These are phyloP conservation scores for Syncephalastrum racemosum DNA, from an alignment of 371 early-diverging fungal genomes.

Conservation along the genomic window DNA sequence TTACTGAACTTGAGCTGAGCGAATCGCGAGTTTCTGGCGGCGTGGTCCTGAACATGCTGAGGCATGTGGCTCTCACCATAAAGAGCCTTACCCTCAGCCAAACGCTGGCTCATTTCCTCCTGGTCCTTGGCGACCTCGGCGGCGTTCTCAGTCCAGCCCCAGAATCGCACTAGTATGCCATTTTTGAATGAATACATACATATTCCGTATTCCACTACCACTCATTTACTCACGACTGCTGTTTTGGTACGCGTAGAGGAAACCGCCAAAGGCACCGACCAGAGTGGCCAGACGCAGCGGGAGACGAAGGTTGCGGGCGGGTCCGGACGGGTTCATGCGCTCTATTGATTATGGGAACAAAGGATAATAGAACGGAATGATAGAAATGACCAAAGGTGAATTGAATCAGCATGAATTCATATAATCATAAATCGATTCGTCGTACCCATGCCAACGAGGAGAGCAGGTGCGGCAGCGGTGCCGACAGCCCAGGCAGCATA, in stretches of 20 bases:
- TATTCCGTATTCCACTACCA: neutral
- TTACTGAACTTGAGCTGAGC: slow-evolving; percentile 71
- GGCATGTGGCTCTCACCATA: slow-evolving; percentile 69
- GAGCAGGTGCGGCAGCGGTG: slow-evolving; percentile 74
- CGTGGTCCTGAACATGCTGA: slow-evolving; percentile 59
- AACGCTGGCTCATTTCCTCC: slow-evolving; percentile 62
- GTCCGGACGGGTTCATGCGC: slow-evolving; percentile 46
- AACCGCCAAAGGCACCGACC: slow-evolving; percentile 67
- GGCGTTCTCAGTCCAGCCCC: slow-evolving; percentile 90
- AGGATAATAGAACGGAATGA: neutral
- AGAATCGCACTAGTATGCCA: slow-evolving; percentile 79
- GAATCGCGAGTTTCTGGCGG: slow-evolving; percentile 73
- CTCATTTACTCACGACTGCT: slow-evolving; percentile 58
- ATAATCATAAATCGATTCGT: no score
- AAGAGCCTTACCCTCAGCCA: slow-evolving; percentile 70
- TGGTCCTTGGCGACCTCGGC: slow-evolving; percentile 76
- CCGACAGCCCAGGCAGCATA: slow-evolving; percentile 70
- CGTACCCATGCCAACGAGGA: slow-evolving; percentile 74
- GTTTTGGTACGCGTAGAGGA: slow-evolving; percentile 68
- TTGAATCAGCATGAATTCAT: no score
- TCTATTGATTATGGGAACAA: slow-evolving; percentile 20
- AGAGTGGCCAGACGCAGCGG: slow-evolving; percentile 53
- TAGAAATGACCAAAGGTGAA: no score
- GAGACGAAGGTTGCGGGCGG: slow-evolving; percentile 46
- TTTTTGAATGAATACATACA: neutral